Evolutionary conservation across 2,329 filamentous ascomycete species (phyloP).

Genomic region (Helicocarpus griseus): DNA sequence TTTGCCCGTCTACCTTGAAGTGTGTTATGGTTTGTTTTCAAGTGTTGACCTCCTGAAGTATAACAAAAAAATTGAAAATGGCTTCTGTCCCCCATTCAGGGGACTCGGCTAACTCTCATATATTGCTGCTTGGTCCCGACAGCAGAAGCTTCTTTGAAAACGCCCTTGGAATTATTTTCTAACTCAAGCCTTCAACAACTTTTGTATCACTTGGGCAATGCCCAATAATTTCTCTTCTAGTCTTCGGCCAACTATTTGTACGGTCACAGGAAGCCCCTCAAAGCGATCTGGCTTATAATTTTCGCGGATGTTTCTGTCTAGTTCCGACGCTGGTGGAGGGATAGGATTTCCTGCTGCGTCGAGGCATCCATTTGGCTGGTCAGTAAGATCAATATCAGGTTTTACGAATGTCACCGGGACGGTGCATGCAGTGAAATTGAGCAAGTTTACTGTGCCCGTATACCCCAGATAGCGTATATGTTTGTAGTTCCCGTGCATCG

Average conservation of each 20-base stretch:
- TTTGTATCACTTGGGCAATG: not conserved
- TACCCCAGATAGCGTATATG: conserved; percentile 35
- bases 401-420: conserved; percentile 35
- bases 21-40: too few species aligned
- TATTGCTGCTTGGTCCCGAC: too few species aligned
- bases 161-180: not conserved
- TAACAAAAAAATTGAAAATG: too few species aligned
- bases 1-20: too few species aligned
- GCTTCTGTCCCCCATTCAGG: too few species aligned
- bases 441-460: conserved; percentile 52
- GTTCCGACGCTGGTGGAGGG: conserved; percentile 21
- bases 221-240: conserved; percentile 44
- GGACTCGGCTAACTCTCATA: too few species aligned
- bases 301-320: conserved; percentile 16
- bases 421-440: conserved; percentile 51
- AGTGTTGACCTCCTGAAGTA: too few species aligned
- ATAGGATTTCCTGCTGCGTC: conserved; percentile 3
- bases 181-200: not conserved
- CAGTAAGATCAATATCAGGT: conserved; percentile 29
- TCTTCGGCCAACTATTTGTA: conserved; percentile 45
- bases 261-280: conserved; percentile 40
- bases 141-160: too few species aligned
- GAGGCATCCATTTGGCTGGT: conserved; percentile 39
- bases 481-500: not conserved
- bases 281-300: conserved; percentile 35